A percentile compares a stretch with the other conserved stretches of the same genome.
Conservation (phyloP, 257 asterid species). For the Fraxinus pennsylvanica region DNA sequence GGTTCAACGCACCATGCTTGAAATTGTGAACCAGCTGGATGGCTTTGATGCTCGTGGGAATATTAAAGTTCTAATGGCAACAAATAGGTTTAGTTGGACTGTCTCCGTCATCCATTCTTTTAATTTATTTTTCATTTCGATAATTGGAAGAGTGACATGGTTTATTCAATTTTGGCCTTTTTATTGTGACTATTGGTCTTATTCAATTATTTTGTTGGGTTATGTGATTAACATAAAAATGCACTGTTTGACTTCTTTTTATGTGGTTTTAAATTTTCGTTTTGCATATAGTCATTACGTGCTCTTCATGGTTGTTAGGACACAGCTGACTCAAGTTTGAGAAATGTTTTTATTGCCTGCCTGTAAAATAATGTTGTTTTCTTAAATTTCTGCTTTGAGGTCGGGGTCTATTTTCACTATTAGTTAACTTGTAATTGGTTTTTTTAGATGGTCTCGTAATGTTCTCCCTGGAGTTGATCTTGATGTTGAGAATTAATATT, state of each 20-base stretch:
- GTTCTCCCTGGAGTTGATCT: neutral
- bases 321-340: neutral
- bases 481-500: too few species aligned
- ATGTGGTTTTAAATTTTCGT: neutral
- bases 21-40: slow-evolving; percentile 95
- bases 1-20: slow-evolving; percentile 98
- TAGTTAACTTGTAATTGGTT: neutral
- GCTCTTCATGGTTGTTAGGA: neutral
- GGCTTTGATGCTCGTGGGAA: slow-evolving; percentile 99
- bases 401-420: neutral
- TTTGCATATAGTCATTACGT: neutral
- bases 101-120: neutral
- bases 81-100: slow-evolving; percentile 61
- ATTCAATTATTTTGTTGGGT: neutral
- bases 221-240: too few species aligned
- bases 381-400: neutral
- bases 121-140: too few species aligned
- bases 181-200: neutral
- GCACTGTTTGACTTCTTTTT: neutral
- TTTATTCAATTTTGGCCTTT: neutral
- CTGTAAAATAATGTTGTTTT: neutral
- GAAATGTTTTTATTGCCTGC: neutral
- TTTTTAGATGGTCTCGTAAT: neutral
- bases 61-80: slow-evolving; percentile 96
- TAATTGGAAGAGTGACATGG: too few species aligned